Evolutionary conservation across 768 basidiomycete genomes (phyloP).

Genomic region (Trametes cingulata): DNA sequence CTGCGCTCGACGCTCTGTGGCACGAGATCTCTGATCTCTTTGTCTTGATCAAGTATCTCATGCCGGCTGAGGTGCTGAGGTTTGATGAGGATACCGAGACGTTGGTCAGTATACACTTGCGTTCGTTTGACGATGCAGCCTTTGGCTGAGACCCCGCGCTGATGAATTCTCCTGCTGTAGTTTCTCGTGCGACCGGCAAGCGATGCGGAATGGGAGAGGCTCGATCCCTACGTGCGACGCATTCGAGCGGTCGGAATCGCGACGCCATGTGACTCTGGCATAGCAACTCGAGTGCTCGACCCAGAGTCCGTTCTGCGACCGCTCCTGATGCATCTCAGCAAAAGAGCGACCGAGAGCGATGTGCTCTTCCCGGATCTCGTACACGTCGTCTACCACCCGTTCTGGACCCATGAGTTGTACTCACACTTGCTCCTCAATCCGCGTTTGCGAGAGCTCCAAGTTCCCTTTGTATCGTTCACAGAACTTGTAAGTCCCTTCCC

Average conservation of each 20-base stretch:
- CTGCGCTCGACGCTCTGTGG: background rate
- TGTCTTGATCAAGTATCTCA: background rate
- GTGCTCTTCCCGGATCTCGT: background rate
- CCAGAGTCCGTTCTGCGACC: background rate
- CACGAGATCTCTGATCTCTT: constrained; percentile 4
- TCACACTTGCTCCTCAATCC: too few relatives aligned
- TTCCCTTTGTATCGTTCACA: too few relatives aligned
- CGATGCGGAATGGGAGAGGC: background rate
- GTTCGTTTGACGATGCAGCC: background rate
- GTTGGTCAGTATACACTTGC: background rate
- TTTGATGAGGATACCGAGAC: background rate
- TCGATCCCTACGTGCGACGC: background rate
- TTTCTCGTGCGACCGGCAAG: background rate
- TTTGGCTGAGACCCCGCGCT: too few relatives aligned
- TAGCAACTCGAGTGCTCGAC: background rate
- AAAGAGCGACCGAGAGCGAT: background rate
- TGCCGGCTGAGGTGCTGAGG: background rate
- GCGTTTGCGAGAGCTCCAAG: too few relatives aligned
- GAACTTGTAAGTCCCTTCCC: too few relatives aligned
- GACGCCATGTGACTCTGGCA: background rate
- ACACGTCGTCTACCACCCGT: background rate
- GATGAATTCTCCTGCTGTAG: too few relatives aligned
- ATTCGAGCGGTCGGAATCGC: background rate
- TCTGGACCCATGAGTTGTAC: background rate
- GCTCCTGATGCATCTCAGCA: background rate